These are phyloP conservation scores for Solanum pinnatisectum DNA, from an alignment of 257 asterid genomes.

Conservation along the genomic window DNA sequence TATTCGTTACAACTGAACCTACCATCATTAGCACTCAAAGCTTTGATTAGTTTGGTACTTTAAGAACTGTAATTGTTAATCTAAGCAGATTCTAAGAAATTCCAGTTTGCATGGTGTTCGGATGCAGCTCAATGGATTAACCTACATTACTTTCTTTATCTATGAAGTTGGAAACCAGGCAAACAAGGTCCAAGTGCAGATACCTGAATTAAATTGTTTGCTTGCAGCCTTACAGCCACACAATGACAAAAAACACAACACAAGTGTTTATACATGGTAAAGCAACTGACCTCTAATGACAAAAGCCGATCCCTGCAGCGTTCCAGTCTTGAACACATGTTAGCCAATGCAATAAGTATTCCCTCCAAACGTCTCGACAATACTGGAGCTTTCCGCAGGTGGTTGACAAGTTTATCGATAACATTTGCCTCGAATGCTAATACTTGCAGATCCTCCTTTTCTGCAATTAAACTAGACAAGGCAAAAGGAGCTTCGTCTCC, in stretches of 20 bases:
- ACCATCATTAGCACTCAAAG: neutral
- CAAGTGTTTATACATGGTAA: neutral
- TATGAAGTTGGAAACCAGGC: neutral
- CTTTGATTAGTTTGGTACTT: neutral
- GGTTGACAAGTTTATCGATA: conserved; percentile 51
- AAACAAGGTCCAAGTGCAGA: neutral
- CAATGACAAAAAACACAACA: conserved; percentile 1
- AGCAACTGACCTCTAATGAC: conserved; percentile 55
- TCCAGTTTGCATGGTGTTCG: neutral
- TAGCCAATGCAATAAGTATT: conserved; percentile 60
- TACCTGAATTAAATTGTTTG: neutral
- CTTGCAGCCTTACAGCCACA: neutral
- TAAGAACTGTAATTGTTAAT: neutral
- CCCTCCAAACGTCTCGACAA: conserved; percentile 67
- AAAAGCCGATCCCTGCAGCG: conserved; percentile 73
- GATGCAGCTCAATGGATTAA: neutral
- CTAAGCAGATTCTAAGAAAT: neutral
- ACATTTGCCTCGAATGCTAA: conserved; percentile 61
- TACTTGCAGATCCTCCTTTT: conserved; percentile 77
- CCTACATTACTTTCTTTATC: neutral
- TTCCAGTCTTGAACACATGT: conserved; percentile 73
- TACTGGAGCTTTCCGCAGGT: conserved; percentile 39
- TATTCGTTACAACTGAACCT: neutral
- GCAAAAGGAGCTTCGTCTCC: conserved; percentile 92
- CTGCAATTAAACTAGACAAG: conserved; percentile 58